Percentiles rank a stretch among this genome's conserved stretches.
Conservation (phyloP, 202 grass and related monocot genomes). For the Schoenoplectus triqueter region DNA sequence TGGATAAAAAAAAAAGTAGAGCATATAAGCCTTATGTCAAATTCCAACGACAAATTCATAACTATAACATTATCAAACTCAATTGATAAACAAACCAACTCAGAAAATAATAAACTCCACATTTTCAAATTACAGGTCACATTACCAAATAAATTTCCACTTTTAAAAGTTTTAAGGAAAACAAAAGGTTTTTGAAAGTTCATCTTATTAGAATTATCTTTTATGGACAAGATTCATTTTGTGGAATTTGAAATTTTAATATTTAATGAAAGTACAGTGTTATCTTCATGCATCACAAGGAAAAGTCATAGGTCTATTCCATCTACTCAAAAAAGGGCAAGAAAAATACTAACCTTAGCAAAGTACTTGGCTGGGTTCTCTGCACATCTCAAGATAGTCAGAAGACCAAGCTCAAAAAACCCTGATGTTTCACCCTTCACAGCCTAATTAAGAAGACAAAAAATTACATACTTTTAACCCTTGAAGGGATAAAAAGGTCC, state of each 20-base stretch:
- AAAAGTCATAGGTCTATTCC: too few species aligned
- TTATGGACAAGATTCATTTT: not conserved
- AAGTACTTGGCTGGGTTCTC: conserved; percentile 95
- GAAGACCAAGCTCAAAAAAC: conserved; percentile 79
- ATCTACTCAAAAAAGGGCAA: too few species aligned
- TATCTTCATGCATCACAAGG: too few species aligned
- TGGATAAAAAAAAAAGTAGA: not conserved
- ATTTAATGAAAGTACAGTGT: not conserved
- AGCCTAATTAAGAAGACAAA: conserved; percentile 50
- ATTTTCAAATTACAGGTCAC: not conserved
- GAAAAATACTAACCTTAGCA: conserved; percentile 66
- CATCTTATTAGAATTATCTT: not conserved
- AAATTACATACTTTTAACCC: conserved; percentile 7
- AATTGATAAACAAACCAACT: not conserved
- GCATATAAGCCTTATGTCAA: not conserved
- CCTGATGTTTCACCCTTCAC: conserved; percentile 96
- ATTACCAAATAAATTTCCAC: not conserved
- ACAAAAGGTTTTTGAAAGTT: too few species aligned
- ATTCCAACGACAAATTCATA: not conserved
- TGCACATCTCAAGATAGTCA: conserved; percentile 84
- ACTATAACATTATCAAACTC: not conserved
- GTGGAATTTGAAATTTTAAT: not conserved
- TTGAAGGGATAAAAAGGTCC: conserved; percentile 12
- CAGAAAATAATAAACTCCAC: not conserved
- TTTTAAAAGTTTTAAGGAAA: too few species aligned